Conservation (phyloP, 371 early-diverging fungal genomes). For the Lichtheimia ornata region DNA sequence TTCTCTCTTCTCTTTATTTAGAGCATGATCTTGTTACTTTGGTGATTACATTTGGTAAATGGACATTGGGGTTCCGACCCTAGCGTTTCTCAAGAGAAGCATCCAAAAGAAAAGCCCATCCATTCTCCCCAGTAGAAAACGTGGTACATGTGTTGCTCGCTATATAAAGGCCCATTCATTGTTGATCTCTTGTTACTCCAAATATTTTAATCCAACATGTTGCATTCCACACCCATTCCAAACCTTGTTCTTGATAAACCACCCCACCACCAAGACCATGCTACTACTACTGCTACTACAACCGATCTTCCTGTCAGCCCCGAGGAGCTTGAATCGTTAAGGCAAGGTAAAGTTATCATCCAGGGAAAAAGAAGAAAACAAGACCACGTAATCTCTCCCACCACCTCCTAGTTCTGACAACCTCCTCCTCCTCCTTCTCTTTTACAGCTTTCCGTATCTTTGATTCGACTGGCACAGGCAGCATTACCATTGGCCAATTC, state of each 20-base stretch:
- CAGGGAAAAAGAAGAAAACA: background rate
- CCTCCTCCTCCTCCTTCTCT: conserved; percentile 3
- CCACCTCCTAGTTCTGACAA: background rate
- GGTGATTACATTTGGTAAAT: too few relatives aligned
- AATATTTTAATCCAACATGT: background rate
- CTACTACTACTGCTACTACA: background rate
- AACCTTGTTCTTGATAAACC: conserved; percentile 6
- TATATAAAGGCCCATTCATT: background rate
- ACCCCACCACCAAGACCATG: background rate
- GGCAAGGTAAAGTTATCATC: conserved; percentile 17
- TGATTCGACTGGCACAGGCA: conserved; percentile 59
- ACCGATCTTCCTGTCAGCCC: conserved; percentile 6
- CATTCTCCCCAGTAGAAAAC: background rate
- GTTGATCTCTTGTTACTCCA: background rate
- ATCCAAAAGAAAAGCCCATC: background rate
- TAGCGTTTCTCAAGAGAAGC: background rate
- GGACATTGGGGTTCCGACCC: too few relatives aligned
- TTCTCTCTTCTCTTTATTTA: background rate
- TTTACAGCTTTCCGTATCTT: conserved; percentile 62
- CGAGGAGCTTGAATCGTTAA: conserved; percentile 21
- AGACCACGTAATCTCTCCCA: background rate
- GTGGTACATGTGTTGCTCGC: background rate
- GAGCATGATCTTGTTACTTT: background rate
- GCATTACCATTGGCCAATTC: conserved; percentile 61
- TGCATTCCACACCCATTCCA: conserved; percentile 5